Evolutionary conservation across 78 protist species (phyloP).

Genomic region (Dictyostelium purpureum): DNA sequence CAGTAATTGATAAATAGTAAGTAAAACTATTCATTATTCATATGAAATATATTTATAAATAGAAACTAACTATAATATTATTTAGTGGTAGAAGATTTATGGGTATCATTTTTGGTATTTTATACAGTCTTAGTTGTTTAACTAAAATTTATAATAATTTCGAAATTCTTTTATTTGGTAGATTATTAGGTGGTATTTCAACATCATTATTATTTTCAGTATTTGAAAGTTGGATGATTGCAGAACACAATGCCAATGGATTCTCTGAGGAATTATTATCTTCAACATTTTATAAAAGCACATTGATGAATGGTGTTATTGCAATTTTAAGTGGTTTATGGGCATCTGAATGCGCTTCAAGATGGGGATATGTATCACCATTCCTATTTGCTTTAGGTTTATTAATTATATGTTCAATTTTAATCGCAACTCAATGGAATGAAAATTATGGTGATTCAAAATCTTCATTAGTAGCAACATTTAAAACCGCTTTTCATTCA

Average conservation of each 20-base stretch:
- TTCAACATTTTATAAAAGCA: slow-evolving; percentile 88
- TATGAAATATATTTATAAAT: neutral
- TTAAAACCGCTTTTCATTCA: neutral
- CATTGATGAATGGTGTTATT: slow-evolving; percentile 82
- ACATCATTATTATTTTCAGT: slow-evolving; percentile 95
- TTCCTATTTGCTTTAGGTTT: slow-evolving; percentile 77
- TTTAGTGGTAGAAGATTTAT: slow-evolving; percentile 86
- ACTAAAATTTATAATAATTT: slow-evolving; percentile 85
- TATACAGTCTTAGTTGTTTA: slow-evolving; percentile 84
- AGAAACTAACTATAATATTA: neutral
- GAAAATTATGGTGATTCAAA: slow-evolving; percentile 88
- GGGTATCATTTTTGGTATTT: slow-evolving; percentile 75
- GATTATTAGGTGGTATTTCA: slow-evolving; percentile 95
- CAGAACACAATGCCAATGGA: slow-evolving; percentile 87
- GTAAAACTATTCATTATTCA: too few relatives aligned
- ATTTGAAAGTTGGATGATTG: slow-evolving; percentile 97
- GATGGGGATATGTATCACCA: slow-evolving; percentile 93
- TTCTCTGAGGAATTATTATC: slow-evolving; percentile 27
- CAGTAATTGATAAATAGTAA: slow-evolving; percentile 91
- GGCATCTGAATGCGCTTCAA: slow-evolving; percentile 70
- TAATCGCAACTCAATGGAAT: slow-evolving; percentile 67
- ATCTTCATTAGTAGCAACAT: neutral
- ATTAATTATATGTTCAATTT: neutral
- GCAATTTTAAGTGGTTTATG: slow-evolving; percentile 93
- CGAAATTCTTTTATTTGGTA: slow-evolving; percentile 89